phyloP scores from a whole-genome alignment of 2,329 filamentous ascomycete species.

The Thermoascus crustaceus region DNA sequence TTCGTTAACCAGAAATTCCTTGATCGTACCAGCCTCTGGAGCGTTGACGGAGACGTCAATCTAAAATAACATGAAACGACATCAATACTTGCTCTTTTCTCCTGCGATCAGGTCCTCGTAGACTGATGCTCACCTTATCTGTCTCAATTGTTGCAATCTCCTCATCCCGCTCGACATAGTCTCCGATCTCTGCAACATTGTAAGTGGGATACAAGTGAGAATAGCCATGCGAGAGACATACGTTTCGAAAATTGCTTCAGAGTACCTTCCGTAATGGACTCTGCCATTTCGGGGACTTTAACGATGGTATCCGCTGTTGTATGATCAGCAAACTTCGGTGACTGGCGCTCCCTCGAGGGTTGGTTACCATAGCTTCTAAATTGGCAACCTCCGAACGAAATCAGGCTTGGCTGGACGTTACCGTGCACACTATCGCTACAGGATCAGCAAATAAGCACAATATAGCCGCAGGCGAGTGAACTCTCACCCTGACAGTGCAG shows the following conservation, averaged over 20 bases:
- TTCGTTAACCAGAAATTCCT: slow-evolving; percentile 82
- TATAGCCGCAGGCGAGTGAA: neutral
- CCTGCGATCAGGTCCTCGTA: no score
- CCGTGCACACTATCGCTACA: neutral
- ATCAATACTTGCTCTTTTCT: no score
- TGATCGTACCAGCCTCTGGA: slow-evolving; percentile 80
- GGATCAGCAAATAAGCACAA: slow-evolving; percentile 6
- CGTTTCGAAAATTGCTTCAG: slow-evolving; percentile 89
- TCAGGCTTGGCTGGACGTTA: slow-evolving; percentile 12
- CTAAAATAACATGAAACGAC: slow-evolving; percentile 37
- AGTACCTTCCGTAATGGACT: slow-evolving; percentile 96
- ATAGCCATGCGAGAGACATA: slow-evolving; percentile 23
- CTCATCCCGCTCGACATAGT: slow-evolving; percentile 90
- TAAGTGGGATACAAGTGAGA: slow-evolving; percentile 18
- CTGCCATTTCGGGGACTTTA: slow-evolving; percentile 96
- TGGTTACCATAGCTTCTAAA: slow-evolving; percentile 29
- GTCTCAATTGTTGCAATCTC: slow-evolving; percentile 99
- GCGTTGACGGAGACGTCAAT: slow-evolving; percentile 97
- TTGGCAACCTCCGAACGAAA: slow-evolving; percentile 22
- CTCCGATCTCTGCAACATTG: slow-evolving; percentile 60
- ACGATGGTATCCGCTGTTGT: slow-evolving; percentile 65
- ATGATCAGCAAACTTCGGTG: slow-evolving; percentile 10
- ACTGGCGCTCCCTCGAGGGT: no score
- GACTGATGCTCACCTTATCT: slow-evolving; percentile 64
- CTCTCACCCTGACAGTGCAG: slow-evolving; percentile 18